Evolutionary conservation across 2,329 filamentous ascomycete species (phyloP).

Genomic region (Xylaria sp.): DNA sequence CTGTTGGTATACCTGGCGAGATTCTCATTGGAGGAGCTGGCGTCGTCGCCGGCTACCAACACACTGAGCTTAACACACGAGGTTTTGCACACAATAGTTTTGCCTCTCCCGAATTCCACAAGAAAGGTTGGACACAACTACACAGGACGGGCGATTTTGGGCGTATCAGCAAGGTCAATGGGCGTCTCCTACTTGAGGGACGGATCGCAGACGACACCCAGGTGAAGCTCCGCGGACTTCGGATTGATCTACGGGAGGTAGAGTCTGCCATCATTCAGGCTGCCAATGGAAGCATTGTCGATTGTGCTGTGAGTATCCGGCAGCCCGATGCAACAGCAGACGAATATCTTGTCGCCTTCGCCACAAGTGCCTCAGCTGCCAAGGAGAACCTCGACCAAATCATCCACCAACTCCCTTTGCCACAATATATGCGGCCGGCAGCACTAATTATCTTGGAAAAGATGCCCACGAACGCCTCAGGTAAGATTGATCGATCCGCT

Average conservation of each 20-base stretch:
- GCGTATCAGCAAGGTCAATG: constrained; percentile 41
- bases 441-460: constrained; percentile 33
- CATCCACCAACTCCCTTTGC: constrained; percentile 35
- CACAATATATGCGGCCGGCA: constrained; percentile 45
- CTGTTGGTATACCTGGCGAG: constrained; percentile 48
- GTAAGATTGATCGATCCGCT: constrained; percentile 43
- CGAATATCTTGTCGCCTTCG: constrained; percentile 16
- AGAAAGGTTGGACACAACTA: constrained; percentile 42
- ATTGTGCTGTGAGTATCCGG: constrained; percentile 3
- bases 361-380: neutral
- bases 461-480: constrained; percentile 38
- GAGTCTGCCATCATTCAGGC: constrained; percentile 27
- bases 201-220: constrained; percentile 46
- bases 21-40: constrained; percentile 51
- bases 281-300: neutral
- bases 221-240: constrained; percentile 30
- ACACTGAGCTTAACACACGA: constrained; percentile 31
- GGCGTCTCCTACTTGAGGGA: constrained; percentile 45
- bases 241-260: constrained; percentile 45
- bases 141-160: constrained; percentile 50
- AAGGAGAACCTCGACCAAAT: neutral
- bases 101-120: constrained; percentile 29
- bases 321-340: neutral
- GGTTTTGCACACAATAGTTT: constrained; percentile 18
- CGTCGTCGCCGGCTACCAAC: constrained; percentile 49